These are phyloP conservation scores for Colletotrichum caudatum DNA, from an alignment of 2,329 filamentous ascomycete genomes.

Conservation along the genomic window DNA sequence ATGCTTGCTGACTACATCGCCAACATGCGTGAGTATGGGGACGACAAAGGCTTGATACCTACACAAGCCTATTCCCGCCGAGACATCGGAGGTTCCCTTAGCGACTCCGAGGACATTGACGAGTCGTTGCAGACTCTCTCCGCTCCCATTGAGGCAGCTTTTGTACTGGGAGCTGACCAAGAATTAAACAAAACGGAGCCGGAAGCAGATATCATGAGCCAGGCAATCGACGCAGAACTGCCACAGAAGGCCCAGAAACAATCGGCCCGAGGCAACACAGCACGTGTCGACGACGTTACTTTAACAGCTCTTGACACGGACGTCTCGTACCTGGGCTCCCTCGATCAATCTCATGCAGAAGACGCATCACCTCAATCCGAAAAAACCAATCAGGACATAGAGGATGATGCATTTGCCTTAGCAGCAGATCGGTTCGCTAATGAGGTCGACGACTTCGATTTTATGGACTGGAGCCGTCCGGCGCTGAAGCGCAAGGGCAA, in stretches of 20 bases:
- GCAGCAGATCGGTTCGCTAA: slow-evolving; percentile 24
- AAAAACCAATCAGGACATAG: slow-evolving; percentile 1
- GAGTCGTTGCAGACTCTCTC: slow-evolving; percentile 8
- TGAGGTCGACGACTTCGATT: slow-evolving; percentile 77
- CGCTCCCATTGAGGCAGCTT: not conserved
- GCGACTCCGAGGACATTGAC: slow-evolving; percentile 47
- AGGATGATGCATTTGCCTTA: slow-evolving; percentile 35
- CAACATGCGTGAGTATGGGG: slow-evolving; percentile 67
- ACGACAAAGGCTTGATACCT: slow-evolving; percentile 71
- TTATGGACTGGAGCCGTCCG: slow-evolving; percentile 84
- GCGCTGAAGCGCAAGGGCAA: slow-evolving; percentile 73
- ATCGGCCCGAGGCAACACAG: not conserved
- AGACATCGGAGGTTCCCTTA: slow-evolving; percentile 45
- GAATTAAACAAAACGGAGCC: not conserved
- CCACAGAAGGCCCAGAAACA: not conserved
- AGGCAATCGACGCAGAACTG: not conserved
- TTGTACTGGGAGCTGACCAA: not conserved
- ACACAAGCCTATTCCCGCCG: slow-evolving; percentile 66
- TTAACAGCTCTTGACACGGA: slow-evolving; percentile 9
- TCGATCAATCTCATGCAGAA: slow-evolving; percentile 12
- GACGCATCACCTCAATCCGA: slow-evolving; percentile 6
- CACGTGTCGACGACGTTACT: not conserved
- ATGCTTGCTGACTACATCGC: slow-evolving; percentile 77
- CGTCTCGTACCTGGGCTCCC: slow-evolving; percentile 8
- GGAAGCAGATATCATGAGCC: not conserved